A percentile compares a stretch with the other conserved stretches of the same genome.
phyloP scores from a whole-genome alignment of 176 grass and related monocot genomes.

The Carex cristatella region DNA sequence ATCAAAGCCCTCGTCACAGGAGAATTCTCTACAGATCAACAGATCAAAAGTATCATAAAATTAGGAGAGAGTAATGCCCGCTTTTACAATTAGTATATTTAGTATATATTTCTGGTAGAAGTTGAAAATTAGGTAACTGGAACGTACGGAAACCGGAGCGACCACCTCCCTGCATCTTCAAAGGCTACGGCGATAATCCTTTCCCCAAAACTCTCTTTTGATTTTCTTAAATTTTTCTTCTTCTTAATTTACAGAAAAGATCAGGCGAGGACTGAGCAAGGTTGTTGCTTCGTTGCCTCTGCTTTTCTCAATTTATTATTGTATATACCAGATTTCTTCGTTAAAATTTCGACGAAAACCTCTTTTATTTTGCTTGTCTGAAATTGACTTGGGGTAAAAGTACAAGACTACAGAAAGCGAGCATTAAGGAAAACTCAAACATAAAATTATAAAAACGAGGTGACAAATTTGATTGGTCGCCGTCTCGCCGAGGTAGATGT shows the following conservation, averaged over 20 bases:
- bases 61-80: neutral
- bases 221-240: neutral
- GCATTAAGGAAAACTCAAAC: no score
- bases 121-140: neutral
- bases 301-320: neutral
- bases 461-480: no score
- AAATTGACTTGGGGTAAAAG: constrained; percentile 7
- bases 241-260: neutral
- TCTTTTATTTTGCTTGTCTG: neutral
- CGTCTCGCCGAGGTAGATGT: no score
- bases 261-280: neutral
- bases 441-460: no score
- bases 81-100: neutral
- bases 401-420: neutral
- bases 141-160: constrained; percentile 24
- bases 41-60: constrained; percentile 15
- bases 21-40: constrained; percentile 22
- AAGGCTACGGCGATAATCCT: neutral
- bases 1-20: constrained; percentile 20
- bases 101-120: neutral
- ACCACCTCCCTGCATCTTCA: constrained; percentile 19
- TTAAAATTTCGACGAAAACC: neutral
- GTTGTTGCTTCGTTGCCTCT: neutral
- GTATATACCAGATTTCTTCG: neutral
- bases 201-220: neutral